phyloP scores from a whole-genome alignment of 2,329 filamentous ascomycete genomes.

The Sordariomycetes sp. region DNA sequence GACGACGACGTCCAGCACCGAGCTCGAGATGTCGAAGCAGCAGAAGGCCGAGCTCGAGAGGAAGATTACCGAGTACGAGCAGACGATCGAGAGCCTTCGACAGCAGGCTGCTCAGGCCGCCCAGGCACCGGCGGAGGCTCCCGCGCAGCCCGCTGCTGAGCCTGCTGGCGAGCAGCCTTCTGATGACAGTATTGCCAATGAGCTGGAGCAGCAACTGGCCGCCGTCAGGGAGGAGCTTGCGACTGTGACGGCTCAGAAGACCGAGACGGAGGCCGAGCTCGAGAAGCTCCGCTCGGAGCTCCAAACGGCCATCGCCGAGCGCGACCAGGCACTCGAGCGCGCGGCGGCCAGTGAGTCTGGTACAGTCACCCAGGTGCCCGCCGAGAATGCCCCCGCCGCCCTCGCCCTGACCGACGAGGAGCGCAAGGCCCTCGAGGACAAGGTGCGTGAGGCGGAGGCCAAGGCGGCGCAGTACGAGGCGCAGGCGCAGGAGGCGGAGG shows the following conservation, averaged over 20 bases:
- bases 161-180: constrained; percentile 15
- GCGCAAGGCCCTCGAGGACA: constrained; percentile 47
- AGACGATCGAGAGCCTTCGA: constrained; percentile 23
- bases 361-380: background rate
- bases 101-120: constrained; percentile 14
- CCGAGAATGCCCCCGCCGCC: constrained; percentile 8
- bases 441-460: constrained; percentile 44
- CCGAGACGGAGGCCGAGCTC: constrained; percentile 51
- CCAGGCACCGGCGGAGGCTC: background rate
- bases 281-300: constrained; percentile 43
- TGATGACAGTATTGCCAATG: constrained; percentile 30
- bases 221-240: constrained; percentile 48
- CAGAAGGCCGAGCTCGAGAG: constrained; percentile 24
- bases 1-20: constrained; percentile 32
- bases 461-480: constrained; percentile 51
- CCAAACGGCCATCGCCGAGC: constrained; percentile 44
- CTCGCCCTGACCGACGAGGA: constrained; percentile 39
- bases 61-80: constrained; percentile 28
- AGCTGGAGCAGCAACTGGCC: constrained; percentile 34
- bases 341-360: constrained; percentile 19
- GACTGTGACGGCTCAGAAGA: constrained; percentile 52
- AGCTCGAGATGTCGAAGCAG: constrained; percentile 15
- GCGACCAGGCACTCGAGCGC: constrained; percentile 43
- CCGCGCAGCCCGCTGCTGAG: background rate
- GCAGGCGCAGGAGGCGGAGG: constrained; percentile 51